These are phyloP conservation scores for Alternaria arborescens DNA, from an alignment of 2,329 filamentous ascomycete species.

Conservation along the genomic window DNA sequence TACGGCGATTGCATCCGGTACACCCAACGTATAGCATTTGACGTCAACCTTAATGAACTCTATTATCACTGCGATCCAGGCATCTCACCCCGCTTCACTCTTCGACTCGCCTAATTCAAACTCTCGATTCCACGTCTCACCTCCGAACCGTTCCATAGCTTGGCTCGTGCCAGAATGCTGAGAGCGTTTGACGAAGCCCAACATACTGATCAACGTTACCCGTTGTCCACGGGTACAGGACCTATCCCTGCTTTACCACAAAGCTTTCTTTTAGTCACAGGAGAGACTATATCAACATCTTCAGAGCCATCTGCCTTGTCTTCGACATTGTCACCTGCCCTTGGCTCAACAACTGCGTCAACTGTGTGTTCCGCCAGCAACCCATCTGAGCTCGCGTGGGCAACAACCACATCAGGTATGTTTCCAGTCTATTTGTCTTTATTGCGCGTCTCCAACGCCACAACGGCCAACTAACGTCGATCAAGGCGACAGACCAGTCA, in stretches of 20 bases:
- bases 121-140: constrained; percentile 12
- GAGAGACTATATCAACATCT: constrained; percentile 17
- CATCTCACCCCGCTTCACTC: not conserved
- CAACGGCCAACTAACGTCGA: constrained; percentile 15
- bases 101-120: constrained; percentile 2
- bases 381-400: constrained; percentile 13
- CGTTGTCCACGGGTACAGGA: constrained; percentile 29
- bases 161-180: constrained; percentile 30
- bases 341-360: constrained; percentile 6
- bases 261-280: constrained; percentile 29
- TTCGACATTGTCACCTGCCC: constrained; percentile 1
- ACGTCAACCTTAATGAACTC: constrained; percentile 36
- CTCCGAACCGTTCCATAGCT: constrained; percentile 5
- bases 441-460: not conserved
- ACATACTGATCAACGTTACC: constrained; percentile 34
- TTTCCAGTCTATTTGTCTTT: not conserved
- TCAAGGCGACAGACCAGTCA: constrained; percentile 23
- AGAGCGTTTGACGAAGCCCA: constrained; percentile 27
- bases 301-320: constrained; percentile 5
- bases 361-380: constrained; percentile 2
- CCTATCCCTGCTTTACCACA: constrained; percentile 32
- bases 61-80: constrained; percentile 22
- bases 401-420: constrained; percentile 13
- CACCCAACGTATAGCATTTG: constrained; percentile 22
- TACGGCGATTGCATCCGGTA: constrained; percentile 13